Evolutionary conservation across 305 asterid species (phyloP).

Genomic region (Solanum hybrid): DNA sequence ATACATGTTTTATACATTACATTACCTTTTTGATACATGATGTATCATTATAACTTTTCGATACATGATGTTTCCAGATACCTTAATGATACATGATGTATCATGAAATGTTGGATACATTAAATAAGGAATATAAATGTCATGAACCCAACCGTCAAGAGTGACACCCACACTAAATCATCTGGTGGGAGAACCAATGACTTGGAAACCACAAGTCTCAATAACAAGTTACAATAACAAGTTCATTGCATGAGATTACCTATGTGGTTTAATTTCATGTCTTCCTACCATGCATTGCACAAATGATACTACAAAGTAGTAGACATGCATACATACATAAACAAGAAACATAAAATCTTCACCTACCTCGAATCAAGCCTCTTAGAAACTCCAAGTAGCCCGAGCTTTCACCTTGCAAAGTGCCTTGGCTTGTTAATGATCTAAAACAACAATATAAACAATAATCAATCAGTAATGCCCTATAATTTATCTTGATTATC

Average conservation of each 20-base stretch:
- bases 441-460: background rate
- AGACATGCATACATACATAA: background rate
- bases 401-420: background rate
- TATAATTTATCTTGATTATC: background rate
- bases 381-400: background rate
- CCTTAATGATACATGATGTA: background rate
- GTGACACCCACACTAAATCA: background rate
- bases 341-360: background rate
- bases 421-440: background rate
- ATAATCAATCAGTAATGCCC: background rate
- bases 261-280: background rate
- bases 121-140: no score
- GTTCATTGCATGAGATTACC: background rate
- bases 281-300: background rate
- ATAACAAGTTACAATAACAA: background rate
- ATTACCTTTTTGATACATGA: background rate
- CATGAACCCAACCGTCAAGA: background rate
- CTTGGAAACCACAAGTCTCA: background rate
- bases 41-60: background rate
- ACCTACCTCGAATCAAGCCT: background rate
- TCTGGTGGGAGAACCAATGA: background rate
- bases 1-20: background rate
- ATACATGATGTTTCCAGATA: no score
- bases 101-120: background rate
- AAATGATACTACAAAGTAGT: background rate